Base-by-base conservation (phyloP, 2,329 filamentous ascomycete genomes). In the Colletotrichum phormii region DNA sequence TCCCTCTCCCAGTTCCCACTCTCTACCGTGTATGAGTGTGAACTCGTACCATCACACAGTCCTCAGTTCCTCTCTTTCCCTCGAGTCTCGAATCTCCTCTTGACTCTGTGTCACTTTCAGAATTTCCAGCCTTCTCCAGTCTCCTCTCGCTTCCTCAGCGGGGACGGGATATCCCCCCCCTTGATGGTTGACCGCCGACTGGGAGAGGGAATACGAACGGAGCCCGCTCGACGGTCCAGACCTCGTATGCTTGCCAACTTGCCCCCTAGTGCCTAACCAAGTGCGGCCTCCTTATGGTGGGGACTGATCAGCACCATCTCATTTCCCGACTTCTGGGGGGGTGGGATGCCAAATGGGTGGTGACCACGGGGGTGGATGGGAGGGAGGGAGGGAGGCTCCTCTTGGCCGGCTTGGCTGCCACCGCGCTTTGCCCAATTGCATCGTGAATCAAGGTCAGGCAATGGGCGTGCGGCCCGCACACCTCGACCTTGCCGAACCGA, bases 221-320 rank as follows among this genome's bases (percentile, higher is more conserved):
- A 49, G 63, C 42, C 57, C 31, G 58, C 29, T 51, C 31, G 29
- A 42, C 54, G 64, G 60, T 64, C 70, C 60, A 69, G 54, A 55
- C 55, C 46, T 64, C 57, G 70, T 35, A 59, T 42, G 12, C 54
- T 22, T 55, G 22, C 22, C 53, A 26, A 18, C 53, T 15, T n/a
- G 18, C 49, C 5, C 18, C n/a, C 15, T 12, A 18, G 33, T 37
- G 57, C 67, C 61, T n/a, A 15, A 42, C 37, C 69, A 66, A 62
- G 68, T 35, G 54, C 55, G 26, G 42, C 24, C 26, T 55, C 60
- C 53, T 54, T 6, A 33, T 26, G 46, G 58, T 54, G 69, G 60
- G 26, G 35, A 49, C 9, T 58, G 70, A 72, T 72, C 70, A 64
- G 61, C 70, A 60, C 42, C 70, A 70, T 29, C 60, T 72, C 70